Base-by-base conservation (phyloP, 1,139 yeast species). In the Candida tropicalis region DNA sequence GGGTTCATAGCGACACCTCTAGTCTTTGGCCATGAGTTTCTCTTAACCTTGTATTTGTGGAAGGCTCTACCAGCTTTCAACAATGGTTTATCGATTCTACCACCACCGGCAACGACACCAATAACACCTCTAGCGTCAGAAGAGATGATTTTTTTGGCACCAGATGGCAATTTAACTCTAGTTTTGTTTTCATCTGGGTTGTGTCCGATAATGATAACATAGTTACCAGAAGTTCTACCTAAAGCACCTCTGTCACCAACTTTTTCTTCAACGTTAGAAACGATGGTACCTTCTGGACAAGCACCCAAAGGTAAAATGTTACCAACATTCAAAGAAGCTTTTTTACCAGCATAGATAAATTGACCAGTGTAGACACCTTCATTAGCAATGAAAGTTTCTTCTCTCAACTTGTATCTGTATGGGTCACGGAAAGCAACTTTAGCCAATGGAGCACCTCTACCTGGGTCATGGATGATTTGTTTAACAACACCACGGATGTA, bases 1-100 rank as follows among this genome's bases (percentile, higher is more conserved):
- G 98, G 98, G 82, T 90, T 87, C 97, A 90, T 90, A 75, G 97
- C 97, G 75, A 90, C 97, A 90, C 97, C 98, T 82, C 97, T 89
- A 73, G 97, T 91, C 87, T 87, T 89, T 79, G 97, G 97, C 97
- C 97, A 90, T 61, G 96, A 88, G 96, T 91, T 88, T 82, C 97
- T 85, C 95, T 91, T 90, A 68, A 89, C 96, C 81, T 79, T 89
- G 93, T 84, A 89, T 83, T 93, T 93, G 90, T 90, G 97, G 96
- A 83, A 91, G 59, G 98, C 98, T 82, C 96, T 90, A 81, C 98
- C 98, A 70, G 98, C 98, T 88, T 91, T 91, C 75, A 91, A 87
- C 80, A 93, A 82, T 77, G 98, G 98, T 83, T 91, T 91, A 79
- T 91, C 98, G 68, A 89, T 88, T 87, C 98, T 91, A 78, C 98